Evolutionary conservation across 179 eudicot genomes (phyloP).

Genomic region (Beta corolliflora): DNA sequence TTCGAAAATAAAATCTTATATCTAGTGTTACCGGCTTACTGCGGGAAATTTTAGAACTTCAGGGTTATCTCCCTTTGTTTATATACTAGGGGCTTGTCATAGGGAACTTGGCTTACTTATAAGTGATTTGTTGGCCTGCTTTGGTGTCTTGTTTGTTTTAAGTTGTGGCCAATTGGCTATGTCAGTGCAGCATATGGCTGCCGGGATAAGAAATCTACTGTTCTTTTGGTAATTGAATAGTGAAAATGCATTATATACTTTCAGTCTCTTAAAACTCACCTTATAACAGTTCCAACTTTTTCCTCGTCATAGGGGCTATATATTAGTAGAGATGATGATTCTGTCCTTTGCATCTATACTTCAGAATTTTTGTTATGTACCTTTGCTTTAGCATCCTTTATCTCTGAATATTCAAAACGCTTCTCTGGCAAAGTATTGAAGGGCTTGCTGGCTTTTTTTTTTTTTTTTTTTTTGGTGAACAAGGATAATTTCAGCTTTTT

Average conservation of each 20-base stretch:
- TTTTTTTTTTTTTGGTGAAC: no score
- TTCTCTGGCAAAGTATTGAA: slow-evolving; percentile 12
- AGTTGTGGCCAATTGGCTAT: neutral
- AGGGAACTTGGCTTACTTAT: neutral
- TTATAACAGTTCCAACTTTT: neutral
- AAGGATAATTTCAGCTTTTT: no score
- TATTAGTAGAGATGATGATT: neutral
- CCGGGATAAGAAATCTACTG: neutral
- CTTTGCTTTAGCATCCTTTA: neutral
- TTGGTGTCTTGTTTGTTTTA: neutral
- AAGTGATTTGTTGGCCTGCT: neutral
- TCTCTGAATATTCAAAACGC: neutral
- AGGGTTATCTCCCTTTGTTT: no score
- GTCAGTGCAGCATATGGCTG: neutral
- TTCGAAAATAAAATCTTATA: no score
- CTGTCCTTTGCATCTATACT: no score
- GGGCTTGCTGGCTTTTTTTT: neutral
- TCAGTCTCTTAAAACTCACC: neutral
- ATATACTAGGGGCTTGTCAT: neutral
- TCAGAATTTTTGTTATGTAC: neutral
- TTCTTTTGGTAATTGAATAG: neutral
- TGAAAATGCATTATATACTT: neutral
- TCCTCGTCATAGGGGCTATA: neutral
- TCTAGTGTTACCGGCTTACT: no score
- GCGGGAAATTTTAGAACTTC: no score